Percentiles rank a stretch among this genome's conserved stretches.
Evolutionary conservation across 805 yeast genomes (phyloP).

Genomic region (Torulaspora gathmanii): DNA sequence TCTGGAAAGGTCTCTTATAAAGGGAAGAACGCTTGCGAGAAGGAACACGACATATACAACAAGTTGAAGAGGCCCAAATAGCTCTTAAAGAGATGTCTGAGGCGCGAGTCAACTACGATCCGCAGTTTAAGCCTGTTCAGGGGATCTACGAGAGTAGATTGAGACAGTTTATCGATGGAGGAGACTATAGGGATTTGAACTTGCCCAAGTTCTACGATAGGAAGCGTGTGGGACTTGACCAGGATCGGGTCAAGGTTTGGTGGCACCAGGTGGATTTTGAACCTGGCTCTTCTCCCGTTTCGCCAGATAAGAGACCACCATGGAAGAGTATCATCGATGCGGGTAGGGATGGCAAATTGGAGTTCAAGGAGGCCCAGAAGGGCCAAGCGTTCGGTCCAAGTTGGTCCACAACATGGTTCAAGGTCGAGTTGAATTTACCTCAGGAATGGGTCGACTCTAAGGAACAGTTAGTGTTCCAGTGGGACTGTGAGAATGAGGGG

Average conservation of each 20-base stretch:
- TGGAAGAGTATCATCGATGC: slow-evolving; percentile 30
- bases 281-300: slow-evolving; percentile 39
- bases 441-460: slow-evolving; percentile 40
- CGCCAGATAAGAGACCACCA: slow-evolving; percentile 36
- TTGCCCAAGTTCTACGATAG: slow-evolving; percentile 76
- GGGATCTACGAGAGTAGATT: slow-evolving; percentile 52
- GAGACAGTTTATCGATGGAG: slow-evolving; percentile 63
- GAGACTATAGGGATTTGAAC: slow-evolving; percentile 66
- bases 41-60: neutral
- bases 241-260: slow-evolving; percentile 50
- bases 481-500: slow-evolving; percentile 88
- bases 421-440: slow-evolving; percentile 62
- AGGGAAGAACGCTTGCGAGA: neutral
- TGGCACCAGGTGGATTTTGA: slow-evolving; percentile 70
- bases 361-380: slow-evolving; percentile 53
- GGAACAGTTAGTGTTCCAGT: slow-evolving; percentile 60
- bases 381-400: slow-evolving; percentile 88
- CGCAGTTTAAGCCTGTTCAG: slow-evolving; percentile 65
- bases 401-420: slow-evolving; percentile 97
- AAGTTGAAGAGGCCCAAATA: neutral
- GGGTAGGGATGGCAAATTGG: slow-evolving; percentile 30
- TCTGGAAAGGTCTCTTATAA: neutral
- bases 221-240: slow-evolving; percentile 42
- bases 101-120: slow-evolving; percentile 35
- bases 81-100: slow-evolving; percentile 15